Conservation (phyloP, 306 rosid genomes). For the Carpinus viminea region DNA sequence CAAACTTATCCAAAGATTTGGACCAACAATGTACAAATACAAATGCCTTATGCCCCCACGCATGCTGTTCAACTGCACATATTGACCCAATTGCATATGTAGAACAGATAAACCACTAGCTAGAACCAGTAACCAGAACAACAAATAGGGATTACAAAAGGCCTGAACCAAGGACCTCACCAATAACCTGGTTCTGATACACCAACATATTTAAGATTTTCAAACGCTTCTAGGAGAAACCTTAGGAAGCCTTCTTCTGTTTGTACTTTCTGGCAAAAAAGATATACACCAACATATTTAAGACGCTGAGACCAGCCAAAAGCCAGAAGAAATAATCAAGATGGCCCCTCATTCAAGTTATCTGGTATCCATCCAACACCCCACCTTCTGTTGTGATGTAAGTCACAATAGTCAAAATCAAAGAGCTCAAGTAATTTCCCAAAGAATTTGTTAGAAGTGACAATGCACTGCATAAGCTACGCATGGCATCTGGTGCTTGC, state of each 20-base stretch:
- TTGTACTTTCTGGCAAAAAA: slow-evolving; percentile 71
- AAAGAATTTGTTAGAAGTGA: slow-evolving; percentile 73
- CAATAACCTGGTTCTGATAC: no score
- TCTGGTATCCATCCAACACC: slow-evolving; percentile 81
- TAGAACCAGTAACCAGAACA: no score
- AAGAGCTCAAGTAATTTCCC: slow-evolving; percentile 87
- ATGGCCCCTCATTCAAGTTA: slow-evolving; percentile 82
- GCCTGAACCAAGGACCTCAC: no score
- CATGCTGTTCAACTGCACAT: no score
- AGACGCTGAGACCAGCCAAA: slow-evolving; percentile 79
- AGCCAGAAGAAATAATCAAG: slow-evolving; percentile 91
- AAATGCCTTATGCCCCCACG: no score
- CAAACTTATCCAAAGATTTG: no score
- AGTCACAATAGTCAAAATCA: slow-evolving; percentile 74
- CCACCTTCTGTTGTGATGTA: slow-evolving; percentile 73
- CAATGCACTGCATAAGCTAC: slow-evolving; percentile 92
- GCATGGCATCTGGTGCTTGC: slow-evolving; percentile 96
- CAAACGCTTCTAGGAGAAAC: background rate
- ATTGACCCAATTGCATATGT: no score
- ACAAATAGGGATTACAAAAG: no score
- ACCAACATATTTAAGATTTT: no score
- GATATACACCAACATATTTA: slow-evolving; percentile 63
- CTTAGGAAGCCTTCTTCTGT: slow-evolving; percentile 67
- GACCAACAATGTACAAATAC: no score
- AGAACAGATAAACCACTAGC: no score